Conservation (phyloP, 2,329 filamentous ascomycete species). For the Hysterium pulicare region DNA sequence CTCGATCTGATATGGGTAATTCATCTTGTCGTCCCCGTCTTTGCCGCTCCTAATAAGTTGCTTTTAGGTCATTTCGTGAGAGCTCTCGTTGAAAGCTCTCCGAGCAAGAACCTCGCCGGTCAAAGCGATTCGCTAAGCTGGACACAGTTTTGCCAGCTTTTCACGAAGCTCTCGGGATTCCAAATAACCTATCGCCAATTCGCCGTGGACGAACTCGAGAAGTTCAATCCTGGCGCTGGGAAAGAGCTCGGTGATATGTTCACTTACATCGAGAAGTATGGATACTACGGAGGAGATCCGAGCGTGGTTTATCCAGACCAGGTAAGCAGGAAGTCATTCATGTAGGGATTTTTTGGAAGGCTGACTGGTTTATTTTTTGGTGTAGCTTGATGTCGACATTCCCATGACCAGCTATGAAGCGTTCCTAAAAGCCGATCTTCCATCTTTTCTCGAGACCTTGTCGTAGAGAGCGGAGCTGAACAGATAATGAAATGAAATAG, state of each 20-base stretch:
- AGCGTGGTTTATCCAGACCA: constrained; percentile 1
- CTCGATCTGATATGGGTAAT: constrained; percentile 1
- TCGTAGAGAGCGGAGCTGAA: too few relatives aligned
- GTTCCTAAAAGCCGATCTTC: constrained; percentile 1
- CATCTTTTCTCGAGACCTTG: neutral
- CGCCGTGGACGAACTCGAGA: constrained; percentile 37
- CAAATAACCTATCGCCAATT: constrained; percentile 43
- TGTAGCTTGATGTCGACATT: neutral
- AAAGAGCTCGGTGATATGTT: constrained; percentile 49
- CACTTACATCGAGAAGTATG: constrained; percentile 46
- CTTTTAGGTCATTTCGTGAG: neutral
- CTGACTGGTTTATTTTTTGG: neutral
- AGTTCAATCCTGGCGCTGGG: constrained; percentile 26
- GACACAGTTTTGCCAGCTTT: constrained; percentile 36
- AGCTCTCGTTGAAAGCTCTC: constrained; percentile 4
- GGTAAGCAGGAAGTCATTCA: neutral
- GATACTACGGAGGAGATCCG: constrained; percentile 46
- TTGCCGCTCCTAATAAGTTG: too few relatives aligned
- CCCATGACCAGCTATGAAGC: neutral
- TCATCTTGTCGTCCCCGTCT: too few relatives aligned
- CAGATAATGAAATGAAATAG: too few relatives aligned
- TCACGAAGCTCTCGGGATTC: constrained; percentile 31
- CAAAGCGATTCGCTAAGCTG: constrained; percentile 28
- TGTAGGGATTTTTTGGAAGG: too few relatives aligned
- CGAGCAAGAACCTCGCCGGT: constrained; percentile 1